These are phyloP conservation scores for Anthracocystis walkeri DNA, from an alignment of 1,284 basidiomycete genomes.

Conservation along the genomic window DNA sequence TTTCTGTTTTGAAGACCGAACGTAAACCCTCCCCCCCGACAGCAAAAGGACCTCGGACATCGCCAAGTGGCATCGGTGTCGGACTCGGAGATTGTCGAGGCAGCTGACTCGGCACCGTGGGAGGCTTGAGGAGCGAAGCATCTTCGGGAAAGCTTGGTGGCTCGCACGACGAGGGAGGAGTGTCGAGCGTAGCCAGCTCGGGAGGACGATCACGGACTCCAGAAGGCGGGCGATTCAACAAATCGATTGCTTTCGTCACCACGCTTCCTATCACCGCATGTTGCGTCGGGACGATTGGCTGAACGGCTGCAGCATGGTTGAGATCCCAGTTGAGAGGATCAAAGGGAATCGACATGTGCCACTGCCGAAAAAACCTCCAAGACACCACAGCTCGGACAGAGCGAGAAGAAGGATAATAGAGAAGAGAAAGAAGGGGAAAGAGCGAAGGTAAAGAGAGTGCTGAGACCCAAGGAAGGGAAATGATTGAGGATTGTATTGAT, in stretches of 20 bases:
- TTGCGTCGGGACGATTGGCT: not conserved
- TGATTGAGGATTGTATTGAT: not conserved
- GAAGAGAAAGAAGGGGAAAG: not conserved
- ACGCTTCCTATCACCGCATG: not conserved
- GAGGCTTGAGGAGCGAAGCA: not conserved
- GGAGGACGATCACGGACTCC: not conserved
- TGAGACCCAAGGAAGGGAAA: not conserved
- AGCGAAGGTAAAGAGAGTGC: not conserved
- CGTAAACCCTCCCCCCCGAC: not conserved
- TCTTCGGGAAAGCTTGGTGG: not conserved
- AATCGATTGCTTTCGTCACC: conserved; percentile 6
- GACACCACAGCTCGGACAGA: not conserved
- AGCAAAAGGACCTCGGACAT: not conserved
- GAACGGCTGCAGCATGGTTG: not conserved
- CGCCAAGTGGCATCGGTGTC: not conserved
- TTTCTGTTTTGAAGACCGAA: not conserved
- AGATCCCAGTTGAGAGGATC: not conserved
- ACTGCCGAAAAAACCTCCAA: not conserved
- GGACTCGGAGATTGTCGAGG: not conserved
- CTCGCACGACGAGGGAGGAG: conserved; percentile 9
- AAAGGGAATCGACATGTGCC: not conserved
- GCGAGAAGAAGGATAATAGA: not conserved
- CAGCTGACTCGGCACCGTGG: conserved; percentile 7
- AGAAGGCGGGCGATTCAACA: conserved; percentile 8
- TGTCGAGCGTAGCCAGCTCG: conserved; percentile 1